Base-by-base conservation (phyloP, 2,329 filamentous ascomycete species). In the Xylariales sp. region DNA sequence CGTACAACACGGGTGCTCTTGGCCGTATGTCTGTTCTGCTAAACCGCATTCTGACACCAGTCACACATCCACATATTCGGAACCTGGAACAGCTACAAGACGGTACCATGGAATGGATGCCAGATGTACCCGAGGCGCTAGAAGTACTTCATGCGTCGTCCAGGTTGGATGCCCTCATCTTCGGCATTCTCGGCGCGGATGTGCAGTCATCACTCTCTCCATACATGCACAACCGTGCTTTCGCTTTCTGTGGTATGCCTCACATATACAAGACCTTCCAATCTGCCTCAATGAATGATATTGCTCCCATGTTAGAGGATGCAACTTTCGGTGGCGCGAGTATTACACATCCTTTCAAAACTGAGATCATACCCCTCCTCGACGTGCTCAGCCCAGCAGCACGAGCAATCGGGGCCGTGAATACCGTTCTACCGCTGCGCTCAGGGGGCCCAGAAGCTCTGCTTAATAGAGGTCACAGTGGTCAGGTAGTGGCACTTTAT, bases 31-130 rank as follows among this genome's bases (percentile, higher is more conserved):
- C 35, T 12, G 8, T 15, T 5, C 19, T 38, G 3, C n/a, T 18
- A 14, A 38, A 38, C 19, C n/a, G 19, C 9, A 24, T 38, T 28
- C 18, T 38, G n/a, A 38, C 35, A 7, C 35, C 35, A 19, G 35
- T 38, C n/a, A 38, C 24, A 27, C 24, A 25, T 24, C 12, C 20
- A 16, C 35, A 27, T 6, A 4, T 38, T 15, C 21, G 15, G 5
- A 15, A 15, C 9, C 15, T 14, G 18, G 10, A 20, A 8, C 24
- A n/a, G 24, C 24, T 8, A n/a, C 8, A 27, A 18, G 24, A 38
- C 14, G 19, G n/a, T 9, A 14, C 21, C 12, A 22, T 6, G 9
- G 12, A 14, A 25, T 38, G 35, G 35, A 24, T 27, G 20, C 21
- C 20, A 5, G 28, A 20, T 6, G 24, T 38, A 8, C 35, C 20